Evolutionary conservation across 345 rosid species (phyloP).

Genomic region (Firmiana major): DNA sequence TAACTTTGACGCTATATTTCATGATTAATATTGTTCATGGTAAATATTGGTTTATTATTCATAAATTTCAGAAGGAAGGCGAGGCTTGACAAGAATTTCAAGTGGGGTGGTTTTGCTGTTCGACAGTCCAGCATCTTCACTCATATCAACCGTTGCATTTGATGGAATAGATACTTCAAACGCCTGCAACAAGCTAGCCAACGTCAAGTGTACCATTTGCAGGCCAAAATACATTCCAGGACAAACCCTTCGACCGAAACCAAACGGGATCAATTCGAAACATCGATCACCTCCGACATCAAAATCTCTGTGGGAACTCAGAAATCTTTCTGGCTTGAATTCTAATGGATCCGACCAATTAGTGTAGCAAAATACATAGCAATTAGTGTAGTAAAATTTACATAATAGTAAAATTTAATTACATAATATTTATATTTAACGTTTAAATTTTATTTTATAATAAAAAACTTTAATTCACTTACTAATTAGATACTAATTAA

Average conservation of each 20-base stretch:
- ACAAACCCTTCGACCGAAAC: slow-evolving; percentile 12
- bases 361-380: not conserved
- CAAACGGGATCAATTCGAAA: not conserved
- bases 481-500: too few relatives aligned
- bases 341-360: not conserved
- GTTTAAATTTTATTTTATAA: too few relatives aligned
- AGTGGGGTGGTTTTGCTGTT: slow-evolving; percentile 8
- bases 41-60: too few relatives aligned
- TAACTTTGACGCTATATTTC: too few relatives aligned
- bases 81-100: slow-evolving; percentile 8
- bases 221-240: not conserved
- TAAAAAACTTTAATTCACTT: too few relatives aligned
- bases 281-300: not conserved
- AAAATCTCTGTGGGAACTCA: not conserved
- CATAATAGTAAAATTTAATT: too few relatives aligned
- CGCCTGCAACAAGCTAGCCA: slow-evolving; percentile 11
- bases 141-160: slow-evolving; percentile 5
- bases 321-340: slow-evolving; percentile 13
- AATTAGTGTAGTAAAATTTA: too few relatives aligned
- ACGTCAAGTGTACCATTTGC: not conserved
- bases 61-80: not conserved
- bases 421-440: too few relatives aligned
- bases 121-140: not conserved
- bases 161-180: not conserved
- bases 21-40: too few relatives aligned